Base-by-base conservation (phyloP, 2,329 filamentous ascomycete species). In the Monosporascus sp. region DNA sequence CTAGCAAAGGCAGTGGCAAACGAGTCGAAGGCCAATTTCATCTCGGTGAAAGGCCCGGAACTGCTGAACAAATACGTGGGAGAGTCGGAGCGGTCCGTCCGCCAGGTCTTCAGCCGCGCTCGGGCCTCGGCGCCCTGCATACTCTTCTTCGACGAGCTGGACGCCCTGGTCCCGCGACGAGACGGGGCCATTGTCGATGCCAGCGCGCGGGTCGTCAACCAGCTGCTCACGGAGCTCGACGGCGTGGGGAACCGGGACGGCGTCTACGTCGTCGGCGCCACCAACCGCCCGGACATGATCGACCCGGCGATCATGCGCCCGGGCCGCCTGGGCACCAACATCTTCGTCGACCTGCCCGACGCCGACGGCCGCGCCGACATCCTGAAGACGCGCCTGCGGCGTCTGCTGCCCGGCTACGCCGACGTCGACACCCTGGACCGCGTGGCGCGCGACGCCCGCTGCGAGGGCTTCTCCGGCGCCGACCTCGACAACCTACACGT, bases 1-100 rank as follows among this genome's bases (percentile, higher is more conserved):
- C 84, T 99, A 2, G 94, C 94, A 18, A 97, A 97, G 72, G 94
- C 94, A 3, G 91, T 97, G 5, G 94, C 94, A 52, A 96, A 96
- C 69, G 91, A 96, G 68, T 92, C 89, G 7, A 90, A 93, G 68
- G 94, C 94, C 47, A 97, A 96, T 71, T 99, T 99, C 75, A 99
- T 99, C 71, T 91, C 90, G 50, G 90, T 99, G 72, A 97, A 97
- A 71, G 94, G 94, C 0, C 94, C 94, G 0, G 94, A 99, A 68
- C 78, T 99, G 9, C 81, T 99, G 46, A 97, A 97, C 77, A 99
- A 97, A 72, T 99, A 93, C 68, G 92, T 99, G 9, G 94, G 94
- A 60, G 94, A 99, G 71, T 95, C 90, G 6, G 94, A 99, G 72
- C 87, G 93, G 11, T 90, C 92, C 0, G 88, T 99, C 1, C 85